A percentile compares a stretch with the other conserved stretches of the same genome.
Conservation (phyloP, 305 asterid genomes). For the Plantago rigida region DNA sequence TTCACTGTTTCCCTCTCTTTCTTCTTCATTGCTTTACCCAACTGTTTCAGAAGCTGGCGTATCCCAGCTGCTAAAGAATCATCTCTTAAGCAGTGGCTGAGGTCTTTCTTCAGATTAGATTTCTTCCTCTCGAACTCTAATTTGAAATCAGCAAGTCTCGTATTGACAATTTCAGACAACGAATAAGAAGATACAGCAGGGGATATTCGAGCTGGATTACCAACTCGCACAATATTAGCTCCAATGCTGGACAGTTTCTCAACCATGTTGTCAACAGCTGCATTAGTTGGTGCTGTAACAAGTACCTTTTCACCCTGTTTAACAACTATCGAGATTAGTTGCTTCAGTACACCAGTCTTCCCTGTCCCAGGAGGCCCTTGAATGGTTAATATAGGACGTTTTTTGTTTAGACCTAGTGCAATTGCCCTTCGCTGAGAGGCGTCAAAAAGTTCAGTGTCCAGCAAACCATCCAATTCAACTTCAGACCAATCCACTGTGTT, state of each 20-base stretch:
- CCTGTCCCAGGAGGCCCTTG: conserved; percentile 99
- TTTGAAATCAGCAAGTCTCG: conserved; percentile 61
- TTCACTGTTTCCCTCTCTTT: conserved; percentile 87
- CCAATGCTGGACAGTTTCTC: conserved; percentile 70
- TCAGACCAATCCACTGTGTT: conserved; percentile 61
- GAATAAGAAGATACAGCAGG: conserved; percentile 79
- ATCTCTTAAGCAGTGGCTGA: conserved; percentile 72
- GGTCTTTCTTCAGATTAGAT: conserved; percentile 78
- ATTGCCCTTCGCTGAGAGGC: conserved; percentile 71
- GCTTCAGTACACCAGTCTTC: conserved; percentile 75
- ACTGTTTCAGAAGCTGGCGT: conserved; percentile 91
- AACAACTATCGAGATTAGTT: conserved; percentile 66
- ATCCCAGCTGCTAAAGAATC: conserved; percentile 97
- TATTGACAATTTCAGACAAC: conserved; percentile 70
- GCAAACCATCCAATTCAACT: conserved; percentile 41
- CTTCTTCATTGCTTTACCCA: conserved; percentile 82
- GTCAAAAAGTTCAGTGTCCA: conserved; percentile 43
- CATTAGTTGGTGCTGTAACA: conserved; percentile 95
- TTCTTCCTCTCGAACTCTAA: conserved; percentile 79
- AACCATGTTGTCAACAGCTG: conserved; percentile 97
- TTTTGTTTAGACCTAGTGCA: conserved; percentile 81
- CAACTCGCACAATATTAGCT: conserved; percentile 68
- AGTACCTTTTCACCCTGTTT: conserved; percentile 89
- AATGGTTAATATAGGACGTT: conserved; percentile 65
- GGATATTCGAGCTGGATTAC: conserved; percentile 89